Evolutionary conservation across 345 rosid species (phyloP).

Genomic region (Pugionium dolabratum): DNA sequence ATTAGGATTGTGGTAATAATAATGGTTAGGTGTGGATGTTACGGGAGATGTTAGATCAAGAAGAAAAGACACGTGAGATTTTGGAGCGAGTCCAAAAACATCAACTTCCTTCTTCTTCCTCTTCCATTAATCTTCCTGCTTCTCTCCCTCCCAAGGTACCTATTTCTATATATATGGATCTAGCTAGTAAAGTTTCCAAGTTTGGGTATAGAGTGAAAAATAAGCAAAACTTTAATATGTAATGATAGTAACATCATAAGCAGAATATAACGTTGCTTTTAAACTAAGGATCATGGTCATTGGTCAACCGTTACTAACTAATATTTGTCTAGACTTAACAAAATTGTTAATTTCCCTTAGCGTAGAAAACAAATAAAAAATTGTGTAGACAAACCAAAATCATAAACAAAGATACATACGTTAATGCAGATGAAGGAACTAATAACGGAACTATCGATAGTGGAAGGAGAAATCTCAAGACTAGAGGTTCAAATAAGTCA

Average conservation of each 20-base stretch:
- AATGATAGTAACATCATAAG: slow-evolving; percentile 27
- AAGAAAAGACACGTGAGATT: slow-evolving; percentile 73
- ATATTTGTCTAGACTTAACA: not conserved
- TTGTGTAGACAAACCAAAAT: no score
- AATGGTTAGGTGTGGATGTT: slow-evolving; percentile 58
- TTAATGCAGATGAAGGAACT: slow-evolving; percentile 67
- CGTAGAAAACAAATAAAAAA: not conserved
- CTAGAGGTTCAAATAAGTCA: slow-evolving; percentile 68
- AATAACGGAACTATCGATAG: slow-evolving; percentile 69
- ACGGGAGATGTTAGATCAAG: slow-evolving; percentile 75
- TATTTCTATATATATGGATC: not conserved
- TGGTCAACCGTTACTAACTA: slow-evolving; percentile 9
- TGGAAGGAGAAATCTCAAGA: slow-evolving; percentile 73
- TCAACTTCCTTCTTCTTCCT: slow-evolving; percentile 47
- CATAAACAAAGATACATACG: no score
- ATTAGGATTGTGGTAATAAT: not conserved
- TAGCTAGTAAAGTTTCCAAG: slow-evolving; percentile 19
- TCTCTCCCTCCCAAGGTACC: slow-evolving; percentile 84
- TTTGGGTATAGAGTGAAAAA: slow-evolving; percentile 32
- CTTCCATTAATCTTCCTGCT: slow-evolving; percentile 56
- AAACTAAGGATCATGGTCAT: slow-evolving; percentile 25
- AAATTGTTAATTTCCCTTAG: slow-evolving; percentile 11
- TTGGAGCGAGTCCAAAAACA: slow-evolving; percentile 55
- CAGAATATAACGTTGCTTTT: slow-evolving; percentile 40
- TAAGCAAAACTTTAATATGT: slow-evolving; percentile 19